Conservation (phyloP, 2,329 filamentous ascomycete species). For the Talaromyces amestolkiae region DNA sequence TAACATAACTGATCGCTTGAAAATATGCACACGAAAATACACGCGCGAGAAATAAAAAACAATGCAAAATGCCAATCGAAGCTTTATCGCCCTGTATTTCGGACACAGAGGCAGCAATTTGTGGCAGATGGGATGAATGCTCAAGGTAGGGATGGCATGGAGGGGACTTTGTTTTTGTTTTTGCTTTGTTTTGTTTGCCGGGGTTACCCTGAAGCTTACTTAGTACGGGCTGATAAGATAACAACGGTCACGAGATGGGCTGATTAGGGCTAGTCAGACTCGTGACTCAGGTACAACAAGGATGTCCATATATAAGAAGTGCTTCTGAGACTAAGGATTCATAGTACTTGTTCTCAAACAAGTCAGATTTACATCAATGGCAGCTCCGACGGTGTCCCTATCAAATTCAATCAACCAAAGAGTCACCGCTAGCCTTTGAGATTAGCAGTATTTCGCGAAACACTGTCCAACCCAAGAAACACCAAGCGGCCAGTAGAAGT, state of each 20-base stretch:
- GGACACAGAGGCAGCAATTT: not conserved
- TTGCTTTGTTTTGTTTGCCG: not conserved
- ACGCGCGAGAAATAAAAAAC: not conserved
- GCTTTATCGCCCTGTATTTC: not conserved
- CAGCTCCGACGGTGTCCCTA: no score
- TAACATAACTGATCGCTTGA: not conserved
- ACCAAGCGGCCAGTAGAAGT: no score
- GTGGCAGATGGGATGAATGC: not conserved
- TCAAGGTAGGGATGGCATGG: constrained; percentile 2
- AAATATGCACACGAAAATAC: not conserved
- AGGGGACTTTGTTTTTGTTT: not conserved
- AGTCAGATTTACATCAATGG: no score
- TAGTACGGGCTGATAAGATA: not conserved
- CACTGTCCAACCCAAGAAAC: no score
- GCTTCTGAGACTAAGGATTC: no score
- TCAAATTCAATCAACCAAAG: no score
- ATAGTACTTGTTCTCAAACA: no score
- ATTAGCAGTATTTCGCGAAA: no score
- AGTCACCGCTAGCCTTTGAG: no score
- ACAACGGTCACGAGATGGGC: not conserved
- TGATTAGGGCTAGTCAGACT: not conserved
- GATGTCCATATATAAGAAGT: no score
- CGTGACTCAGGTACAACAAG: no score
- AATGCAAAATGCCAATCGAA: not conserved
- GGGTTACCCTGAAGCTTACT: not conserved